phyloP scores from a whole-genome alignment of 441 rosid species.

The Sinapis alba region DNA sequence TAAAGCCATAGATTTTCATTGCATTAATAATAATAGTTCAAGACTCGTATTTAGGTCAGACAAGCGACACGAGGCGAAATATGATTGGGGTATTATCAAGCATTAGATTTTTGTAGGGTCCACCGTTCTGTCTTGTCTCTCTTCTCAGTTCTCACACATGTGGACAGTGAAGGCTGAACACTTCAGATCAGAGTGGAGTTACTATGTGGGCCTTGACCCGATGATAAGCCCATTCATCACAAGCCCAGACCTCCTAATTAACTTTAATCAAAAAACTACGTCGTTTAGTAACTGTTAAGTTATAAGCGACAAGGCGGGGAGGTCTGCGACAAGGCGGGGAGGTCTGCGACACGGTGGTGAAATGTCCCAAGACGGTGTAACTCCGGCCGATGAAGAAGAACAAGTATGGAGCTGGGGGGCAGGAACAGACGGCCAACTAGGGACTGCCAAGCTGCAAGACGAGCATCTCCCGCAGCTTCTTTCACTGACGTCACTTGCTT shows the following conservation, averaged over 20 bases:
- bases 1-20: too few species aligned
- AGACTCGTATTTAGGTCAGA: not conserved
- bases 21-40: not conserved
- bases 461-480: slow-evolving; percentile 76
- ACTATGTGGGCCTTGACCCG: too few species aligned
- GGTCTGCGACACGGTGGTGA: not conserved
- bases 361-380: slow-evolving; percentile 8
- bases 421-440: slow-evolving; percentile 86
- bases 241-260: too few species aligned
- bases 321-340: too few species aligned
- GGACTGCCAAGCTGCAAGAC: slow-evolving; percentile 66
- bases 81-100: not conserved
- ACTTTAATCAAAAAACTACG: too few species aligned
- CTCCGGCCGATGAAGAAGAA: slow-evolving; percentile 35
- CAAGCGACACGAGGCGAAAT: not conserved
- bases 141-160: not conserved
- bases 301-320: too few species aligned
- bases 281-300: too few species aligned
- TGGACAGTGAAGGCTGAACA: too few species aligned
- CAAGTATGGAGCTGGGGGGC: slow-evolving; percentile 96
- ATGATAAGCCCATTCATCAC: too few species aligned
- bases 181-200: too few species aligned
- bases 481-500: slow-evolving; percentile 49
- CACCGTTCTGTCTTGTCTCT: not conserved
- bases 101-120: not conserved